Evolutionary conservation across 441 rosid species (phyloP), one percentile per base, ranked within the genome.

Genomic region (Populus hybrid): DNA sequence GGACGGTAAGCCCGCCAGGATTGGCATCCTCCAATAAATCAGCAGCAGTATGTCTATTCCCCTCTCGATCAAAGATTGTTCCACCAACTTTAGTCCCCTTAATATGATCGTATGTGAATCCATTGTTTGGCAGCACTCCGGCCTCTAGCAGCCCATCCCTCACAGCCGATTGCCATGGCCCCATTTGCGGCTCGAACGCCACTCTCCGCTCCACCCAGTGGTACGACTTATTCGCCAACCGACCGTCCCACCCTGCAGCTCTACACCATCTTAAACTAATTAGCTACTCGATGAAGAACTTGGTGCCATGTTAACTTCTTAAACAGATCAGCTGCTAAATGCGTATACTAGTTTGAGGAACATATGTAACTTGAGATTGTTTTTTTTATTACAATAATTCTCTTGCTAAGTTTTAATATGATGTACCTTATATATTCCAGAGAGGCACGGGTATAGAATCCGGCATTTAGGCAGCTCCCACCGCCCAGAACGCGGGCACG

Each of bases 11-110:
- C n/a, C 86, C 84, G 59, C 40, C 64, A 11, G 97, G 92, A 69
- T 88, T 79, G 19, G 97, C 95, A 35, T 86, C 84, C 70, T 83
- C 79, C 76, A 95, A 67, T 28, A 95, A 69, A 68, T 95, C 95
- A 38, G 99, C 99, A 53, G 99, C 94, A 2, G 97, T 85, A 80
- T 94, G 97, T 64, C 99, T 79, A 7, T 78, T 77, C 16, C 97
- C 98, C 2, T 73, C 28, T 30, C 59, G 79, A 70, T 92, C 98
- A 81, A 94, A 95, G 3, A 90, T 95, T 30, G 98, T 87, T 14
- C 99, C 97, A 4, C 98, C 98, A 9, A 92, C 78, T 76, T 95
- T 94, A 7, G 99, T 95, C 40, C 99, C 99, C 26, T 82, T 46
- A n/a, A 94, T 76, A 82, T 95, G 99, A 69, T 95, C 97, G 68